phyloP scores from a whole-genome alignment of 108 stramenopile genomes.

The Pseudonitzschia multistriata region DNA sequence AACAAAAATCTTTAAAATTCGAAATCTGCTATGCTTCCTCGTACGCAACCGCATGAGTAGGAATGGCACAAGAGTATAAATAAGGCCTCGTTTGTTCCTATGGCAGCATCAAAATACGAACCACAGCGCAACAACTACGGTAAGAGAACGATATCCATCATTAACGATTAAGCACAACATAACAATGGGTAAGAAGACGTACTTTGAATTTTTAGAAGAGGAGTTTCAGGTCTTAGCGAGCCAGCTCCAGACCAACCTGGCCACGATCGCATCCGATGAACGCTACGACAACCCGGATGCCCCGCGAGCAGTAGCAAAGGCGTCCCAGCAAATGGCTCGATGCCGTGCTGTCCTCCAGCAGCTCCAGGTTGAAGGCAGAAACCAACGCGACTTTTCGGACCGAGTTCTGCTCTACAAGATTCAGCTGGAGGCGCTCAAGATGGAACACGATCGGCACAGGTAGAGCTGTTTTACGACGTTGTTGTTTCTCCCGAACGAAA shows the following conservation, averaged over 20 bases:
- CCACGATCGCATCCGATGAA: not conserved
- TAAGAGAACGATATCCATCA: too few species aligned
- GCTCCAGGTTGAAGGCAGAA: conserved; percentile 12
- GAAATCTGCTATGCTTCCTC: too few species aligned
- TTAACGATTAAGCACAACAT: too few species aligned
- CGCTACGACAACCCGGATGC: conserved; percentile 1
- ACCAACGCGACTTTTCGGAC: conserved; percentile 23
- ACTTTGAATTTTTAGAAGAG: conserved; percentile 36
- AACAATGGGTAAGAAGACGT: conserved; percentile 25
- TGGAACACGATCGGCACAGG: not conserved
- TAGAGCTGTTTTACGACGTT: not conserved
- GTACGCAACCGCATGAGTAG: too few species aligned
- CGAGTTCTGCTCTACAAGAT: conserved; percentile 24
- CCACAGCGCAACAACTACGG: too few species aligned
- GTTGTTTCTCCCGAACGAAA: too few species aligned
- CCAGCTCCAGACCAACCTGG: conserved; percentile 22
- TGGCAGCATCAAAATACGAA: too few species aligned
- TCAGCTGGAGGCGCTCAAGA: conserved; percentile 16
- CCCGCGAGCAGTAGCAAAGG: not conserved
- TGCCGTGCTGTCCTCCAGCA: conserved; percentile 29
- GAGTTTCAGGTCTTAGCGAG: conserved; percentile 28
- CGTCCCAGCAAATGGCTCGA: conserved; percentile 9
- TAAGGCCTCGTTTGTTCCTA: too few species aligned
- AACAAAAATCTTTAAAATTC: too few species aligned
- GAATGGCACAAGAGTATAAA: too few species aligned